Conservation (phyloP, 768 basidiomycete genomes). For the Filobasidium wieringae region DNA sequence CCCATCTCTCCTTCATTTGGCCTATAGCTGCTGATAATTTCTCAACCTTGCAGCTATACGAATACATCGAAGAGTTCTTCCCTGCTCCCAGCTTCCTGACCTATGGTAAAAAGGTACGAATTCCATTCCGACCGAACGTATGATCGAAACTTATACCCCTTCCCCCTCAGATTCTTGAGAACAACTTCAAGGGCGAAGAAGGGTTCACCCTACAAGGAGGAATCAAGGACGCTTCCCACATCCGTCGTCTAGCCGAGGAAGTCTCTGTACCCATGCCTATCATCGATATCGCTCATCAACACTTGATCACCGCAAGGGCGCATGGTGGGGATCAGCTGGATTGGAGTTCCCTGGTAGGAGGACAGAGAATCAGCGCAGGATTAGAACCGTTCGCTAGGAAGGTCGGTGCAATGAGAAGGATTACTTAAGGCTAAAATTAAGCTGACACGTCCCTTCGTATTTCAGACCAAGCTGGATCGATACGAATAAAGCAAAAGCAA, state of each 20-base stretch:
- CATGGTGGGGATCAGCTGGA: constrained; percentile 59
- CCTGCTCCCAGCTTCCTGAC: constrained; percentile 51
- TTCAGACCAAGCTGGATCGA: not conserved
- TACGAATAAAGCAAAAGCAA: no score
- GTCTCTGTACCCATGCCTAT: constrained; percentile 38
- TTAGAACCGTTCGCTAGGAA: constrained; percentile 38
- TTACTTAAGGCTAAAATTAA: not conserved
- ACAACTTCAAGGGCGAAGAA: constrained; percentile 58
- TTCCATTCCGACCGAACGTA: not conserved
- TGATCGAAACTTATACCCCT: not conserved
- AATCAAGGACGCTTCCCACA: constrained; percentile 65
- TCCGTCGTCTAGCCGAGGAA: constrained; percentile 57
- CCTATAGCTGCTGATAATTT: not conserved
- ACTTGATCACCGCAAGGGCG: constrained; percentile 66
- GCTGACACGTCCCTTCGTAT: no score
- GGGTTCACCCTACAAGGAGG: constrained; percentile 80
- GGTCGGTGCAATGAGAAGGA: constrained; percentile 20
- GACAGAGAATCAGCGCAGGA: constrained; percentile 63
- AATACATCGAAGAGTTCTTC: constrained; percentile 48
- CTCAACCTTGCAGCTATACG: constrained; percentile 15
- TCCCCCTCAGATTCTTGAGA: constrained; percentile 50
- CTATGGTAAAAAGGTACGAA: constrained; percentile 26
- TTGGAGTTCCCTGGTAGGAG: constrained; percentile 72
- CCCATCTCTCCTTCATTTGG: not conserved
- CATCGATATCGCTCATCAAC: constrained; percentile 52